phyloP scores from a whole-genome alignment of 768 basidiomycete genomes.

The Kwoniella dejecticola region DNA sequence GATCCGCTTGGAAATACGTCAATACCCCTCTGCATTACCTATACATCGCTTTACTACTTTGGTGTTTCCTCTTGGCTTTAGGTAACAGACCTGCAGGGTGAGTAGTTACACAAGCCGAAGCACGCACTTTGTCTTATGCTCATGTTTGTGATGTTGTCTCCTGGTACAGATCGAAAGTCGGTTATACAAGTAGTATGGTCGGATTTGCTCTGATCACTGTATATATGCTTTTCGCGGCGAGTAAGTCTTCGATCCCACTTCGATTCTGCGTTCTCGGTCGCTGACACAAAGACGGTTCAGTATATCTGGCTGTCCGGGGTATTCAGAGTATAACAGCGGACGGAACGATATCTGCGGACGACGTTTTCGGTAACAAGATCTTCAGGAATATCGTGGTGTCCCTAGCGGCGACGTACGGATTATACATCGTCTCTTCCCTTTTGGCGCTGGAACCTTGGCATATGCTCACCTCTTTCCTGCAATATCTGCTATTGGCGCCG shows the following conservation, averaged over 20 bases:
- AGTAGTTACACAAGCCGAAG: slow-evolving; percentile 10
- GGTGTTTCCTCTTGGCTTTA: slow-evolving; percentile 81
- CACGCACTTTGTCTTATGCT: not conserved
- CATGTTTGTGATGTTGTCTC: no score
- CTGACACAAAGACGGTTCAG: slow-evolving; percentile 56
- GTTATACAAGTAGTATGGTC: slow-evolving; percentile 79
- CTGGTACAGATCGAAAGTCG: slow-evolving; percentile 67
- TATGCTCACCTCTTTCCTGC: slow-evolving; percentile 94
- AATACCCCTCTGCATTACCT: slow-evolving; percentile 81
- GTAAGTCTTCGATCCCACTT: slow-evolving; percentile 27
- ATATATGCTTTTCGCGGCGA: slow-evolving; percentile 77
- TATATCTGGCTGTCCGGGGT: slow-evolving; percentile 81
- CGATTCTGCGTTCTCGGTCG: not conserved
- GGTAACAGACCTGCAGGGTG: slow-evolving; percentile 89
- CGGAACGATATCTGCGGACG: slow-evolving; percentile 59
- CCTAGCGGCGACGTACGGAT: slow-evolving; percentile 79
- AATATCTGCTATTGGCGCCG: slow-evolving; percentile 69
- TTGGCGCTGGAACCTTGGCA: slow-evolving; percentile 94
- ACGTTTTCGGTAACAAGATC: slow-evolving; percentile 68
- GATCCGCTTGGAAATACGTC: slow-evolving; percentile 62
- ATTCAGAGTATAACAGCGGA: slow-evolving; percentile 64
- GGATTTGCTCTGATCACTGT: slow-evolving; percentile 87
- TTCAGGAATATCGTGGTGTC: slow-evolving; percentile 87
- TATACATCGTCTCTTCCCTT: slow-evolving; percentile 80
- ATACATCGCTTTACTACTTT: slow-evolving; percentile 82